These are phyloP conservation scores for Flaveria bidentis DNA, from an alignment of 129 eudicot genomes.

Conservation along the genomic window DNA sequence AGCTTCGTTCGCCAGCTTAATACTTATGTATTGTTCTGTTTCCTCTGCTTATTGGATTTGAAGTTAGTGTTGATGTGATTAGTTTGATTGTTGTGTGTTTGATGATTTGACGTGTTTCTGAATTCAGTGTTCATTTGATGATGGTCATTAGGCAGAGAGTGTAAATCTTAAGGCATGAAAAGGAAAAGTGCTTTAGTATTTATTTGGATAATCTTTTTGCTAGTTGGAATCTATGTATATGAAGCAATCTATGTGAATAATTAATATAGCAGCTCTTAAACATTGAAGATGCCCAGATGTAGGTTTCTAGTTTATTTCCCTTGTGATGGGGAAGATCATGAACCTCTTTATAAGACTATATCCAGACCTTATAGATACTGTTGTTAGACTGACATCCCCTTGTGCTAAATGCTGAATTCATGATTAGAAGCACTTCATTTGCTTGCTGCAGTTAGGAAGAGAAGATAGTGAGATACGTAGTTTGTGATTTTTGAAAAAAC, in stretches of 20 bases:
- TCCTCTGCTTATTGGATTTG: not conserved
- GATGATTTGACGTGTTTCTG: not conserved
- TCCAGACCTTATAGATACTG: not conserved
- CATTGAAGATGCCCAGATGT: not conserved
- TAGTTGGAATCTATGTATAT: no score
- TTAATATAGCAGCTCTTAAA: slow-evolving; percentile 18
- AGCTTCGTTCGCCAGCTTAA: slow-evolving; percentile 92
- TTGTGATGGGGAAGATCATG: not conserved
- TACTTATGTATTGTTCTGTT: slow-evolving; percentile 60
- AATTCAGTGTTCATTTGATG: slow-evolving; percentile 2
- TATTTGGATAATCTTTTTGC: no score
- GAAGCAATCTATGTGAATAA: not conserved
- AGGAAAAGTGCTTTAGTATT: not conserved
- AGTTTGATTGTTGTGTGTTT: not conserved
- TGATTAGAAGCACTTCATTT: not conserved
- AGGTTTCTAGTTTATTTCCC: no score
- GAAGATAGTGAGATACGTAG: slow-evolving; percentile 8
- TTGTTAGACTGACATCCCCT: not conserved
- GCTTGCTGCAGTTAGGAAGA: not conserved
- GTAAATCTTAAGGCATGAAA: not conserved
- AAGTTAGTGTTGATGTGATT: slow-evolving; percentile 4
- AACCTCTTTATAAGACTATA: not conserved
- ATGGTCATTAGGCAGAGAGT: slow-evolving; percentile 17
- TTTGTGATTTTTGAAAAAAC: not conserved
- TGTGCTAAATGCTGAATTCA: not conserved